Evolutionary conservation across 257 asterid species (phyloP).

Genomic region (Przewalskia tangutica): DNA sequence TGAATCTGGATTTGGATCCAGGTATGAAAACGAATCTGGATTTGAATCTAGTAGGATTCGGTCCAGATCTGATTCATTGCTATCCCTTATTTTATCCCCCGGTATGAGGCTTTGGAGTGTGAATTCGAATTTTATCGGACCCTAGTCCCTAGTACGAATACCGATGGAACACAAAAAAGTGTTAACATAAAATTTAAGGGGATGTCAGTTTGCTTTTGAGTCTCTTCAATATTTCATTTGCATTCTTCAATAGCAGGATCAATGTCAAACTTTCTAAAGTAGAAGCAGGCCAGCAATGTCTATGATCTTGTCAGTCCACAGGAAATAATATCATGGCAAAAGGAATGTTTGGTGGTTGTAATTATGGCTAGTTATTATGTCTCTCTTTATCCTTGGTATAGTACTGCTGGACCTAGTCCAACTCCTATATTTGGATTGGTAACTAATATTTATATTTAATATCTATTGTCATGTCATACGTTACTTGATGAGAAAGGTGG

Average conservation of each 20-base stretch:
- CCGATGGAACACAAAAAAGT: background rate
- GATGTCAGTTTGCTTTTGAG: background rate
- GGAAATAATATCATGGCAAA: background rate
- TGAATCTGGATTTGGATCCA: too few species aligned
- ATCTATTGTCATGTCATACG: background rate
- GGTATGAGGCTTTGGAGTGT: too few species aligned
- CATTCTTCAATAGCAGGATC: background rate
- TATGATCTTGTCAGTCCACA: background rate
- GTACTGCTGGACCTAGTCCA: background rate
- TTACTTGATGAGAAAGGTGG: too few species aligned
- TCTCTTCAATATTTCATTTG: background rate
- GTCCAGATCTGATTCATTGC: too few species aligned
- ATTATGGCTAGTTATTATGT: background rate
- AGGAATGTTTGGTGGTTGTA: background rate
- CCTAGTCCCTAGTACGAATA: too few species aligned
- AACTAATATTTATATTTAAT: background rate
- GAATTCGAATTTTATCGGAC: too few species aligned
- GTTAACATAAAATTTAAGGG: background rate
- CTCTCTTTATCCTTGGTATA: background rate
- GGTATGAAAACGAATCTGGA: too few species aligned
- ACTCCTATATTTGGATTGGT: background rate
- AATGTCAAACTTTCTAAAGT: background rate
- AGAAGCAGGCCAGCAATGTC: background rate
- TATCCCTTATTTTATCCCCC: too few species aligned
- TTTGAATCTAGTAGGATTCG: too few species aligned